phyloP scores from a whole-genome alignment of 345 rosid species.

The Geranium rotundifolium region DNA sequence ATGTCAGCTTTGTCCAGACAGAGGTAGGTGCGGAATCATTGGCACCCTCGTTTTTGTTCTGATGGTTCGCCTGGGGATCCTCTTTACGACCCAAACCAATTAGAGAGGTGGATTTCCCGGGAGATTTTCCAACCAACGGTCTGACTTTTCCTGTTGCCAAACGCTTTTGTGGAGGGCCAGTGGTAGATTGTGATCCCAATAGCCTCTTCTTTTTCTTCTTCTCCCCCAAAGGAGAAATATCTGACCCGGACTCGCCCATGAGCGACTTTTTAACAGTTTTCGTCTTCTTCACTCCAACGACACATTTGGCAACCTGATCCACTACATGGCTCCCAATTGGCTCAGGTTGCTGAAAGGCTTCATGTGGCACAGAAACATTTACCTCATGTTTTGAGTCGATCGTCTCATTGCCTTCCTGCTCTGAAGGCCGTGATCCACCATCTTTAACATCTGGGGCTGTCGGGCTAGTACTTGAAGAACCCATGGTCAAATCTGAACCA shows the following conservation, averaged over 20 bases:
- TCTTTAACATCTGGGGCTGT: no score
- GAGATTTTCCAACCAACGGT: slow-evolving; percentile 8
- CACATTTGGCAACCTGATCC: slow-evolving; percentile 11
- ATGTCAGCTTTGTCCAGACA: slow-evolving; percentile 11
- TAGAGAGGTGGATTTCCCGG: slow-evolving; percentile 24
- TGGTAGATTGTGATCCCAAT: slow-evolving; percentile 18
- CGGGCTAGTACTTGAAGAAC: no score
- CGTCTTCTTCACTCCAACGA: slow-evolving; percentile 26
- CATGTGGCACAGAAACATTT: no score
- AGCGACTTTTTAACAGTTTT: slow-evolving; percentile 38
- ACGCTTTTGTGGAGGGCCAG: slow-evolving; percentile 39
- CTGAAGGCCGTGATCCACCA: no score
- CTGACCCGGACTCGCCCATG: slow-evolving; percentile 27
- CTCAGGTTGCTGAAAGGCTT: no score
- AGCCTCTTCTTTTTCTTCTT: slow-evolving; percentile 52
- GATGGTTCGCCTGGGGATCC: slow-evolving; percentile 16
- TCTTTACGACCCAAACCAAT: slow-evolving; percentile 21
- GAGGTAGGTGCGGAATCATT: slow-evolving; percentile 13
- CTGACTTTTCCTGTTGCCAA: slow-evolving; percentile 33
- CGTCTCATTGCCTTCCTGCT: no score
- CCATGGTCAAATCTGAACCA: no score
- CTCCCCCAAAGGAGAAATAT: slow-evolving; percentile 20
- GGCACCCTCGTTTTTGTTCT: slow-evolving; percentile 31
- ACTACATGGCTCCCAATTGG: slow-evolving; percentile 18
- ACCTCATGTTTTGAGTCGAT: no score